Conservation (phyloP, 345 rosid species). For the Theobroma cacao region DNA sequence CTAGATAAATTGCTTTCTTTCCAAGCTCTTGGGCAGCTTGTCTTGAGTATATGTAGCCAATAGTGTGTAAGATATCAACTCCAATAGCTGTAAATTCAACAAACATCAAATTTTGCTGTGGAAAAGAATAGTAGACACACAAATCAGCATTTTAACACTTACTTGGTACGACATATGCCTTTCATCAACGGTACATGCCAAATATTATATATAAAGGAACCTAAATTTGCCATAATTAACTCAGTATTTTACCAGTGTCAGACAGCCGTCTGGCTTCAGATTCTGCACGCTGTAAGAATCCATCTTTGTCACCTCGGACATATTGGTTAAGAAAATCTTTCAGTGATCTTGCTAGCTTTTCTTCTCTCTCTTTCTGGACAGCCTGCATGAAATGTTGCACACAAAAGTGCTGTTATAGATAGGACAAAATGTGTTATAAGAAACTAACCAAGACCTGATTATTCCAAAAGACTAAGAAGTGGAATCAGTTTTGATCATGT, state of each 20-base stretch:
- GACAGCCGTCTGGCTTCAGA: conserved; percentile 61
- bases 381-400: conserved; percentile 32
- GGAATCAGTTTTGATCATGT: not conserved
- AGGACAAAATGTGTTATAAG: not conserved
- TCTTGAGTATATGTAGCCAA: conserved; percentile 61
- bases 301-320: conserved; percentile 54
- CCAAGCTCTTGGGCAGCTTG: conserved; percentile 74
- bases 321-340: conserved; percentile 50
- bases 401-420: not conserved
- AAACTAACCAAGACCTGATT: not conserved
- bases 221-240: not conserved
- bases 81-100: conserved; percentile 49
- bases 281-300: conserved; percentile 50
- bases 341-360: conserved; percentile 55
- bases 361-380: conserved; percentile 73
- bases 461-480: not conserved
- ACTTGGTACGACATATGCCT: not conserved
- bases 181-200: not conserved
- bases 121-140: too few relatives aligned
- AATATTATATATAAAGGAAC: not conserved
- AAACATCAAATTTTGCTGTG: not conserved
- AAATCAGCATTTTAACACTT: not conserved
- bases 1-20: conserved; percentile 67
- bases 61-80: conserved; percentile 48
- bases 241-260: conserved; percentile 43